Conservation (phyloP, 78 protist genomes). For the Dictyostelium discoideum region DNA sequence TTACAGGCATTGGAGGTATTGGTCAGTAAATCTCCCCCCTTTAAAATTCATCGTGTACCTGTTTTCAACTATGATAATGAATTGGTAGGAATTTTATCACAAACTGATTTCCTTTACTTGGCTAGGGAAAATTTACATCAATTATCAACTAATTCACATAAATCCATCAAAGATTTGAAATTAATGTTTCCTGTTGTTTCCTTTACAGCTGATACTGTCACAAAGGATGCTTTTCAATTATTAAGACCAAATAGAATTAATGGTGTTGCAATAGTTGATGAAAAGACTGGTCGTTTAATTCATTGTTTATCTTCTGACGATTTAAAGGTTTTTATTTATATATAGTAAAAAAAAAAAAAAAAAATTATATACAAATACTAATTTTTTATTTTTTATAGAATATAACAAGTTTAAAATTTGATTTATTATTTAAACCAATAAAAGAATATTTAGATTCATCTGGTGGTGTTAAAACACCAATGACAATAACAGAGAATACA, state of each 20-base stretch:
- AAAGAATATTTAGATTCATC: background rate
- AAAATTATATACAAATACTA: background rate
- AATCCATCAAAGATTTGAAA: constrained; percentile 22
- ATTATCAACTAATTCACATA: background rate
- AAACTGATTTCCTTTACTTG: constrained; percentile 24
- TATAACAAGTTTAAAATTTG: background rate
- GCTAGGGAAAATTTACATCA: constrained; percentile 26
- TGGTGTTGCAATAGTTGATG: constrained; percentile 32
- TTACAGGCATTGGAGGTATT: constrained; percentile 24
- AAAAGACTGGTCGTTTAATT: background rate
- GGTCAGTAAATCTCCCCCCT: constrained; percentile 11
- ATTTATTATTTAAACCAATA: constrained; percentile 25
- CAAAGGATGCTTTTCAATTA: constrained; percentile 20
- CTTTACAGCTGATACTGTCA: background rate
- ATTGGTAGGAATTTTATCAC: constrained; percentile 25
- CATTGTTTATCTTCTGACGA: constrained; percentile 8
- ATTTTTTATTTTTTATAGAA: background rate
- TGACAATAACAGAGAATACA: background rate
- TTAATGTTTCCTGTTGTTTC: constrained; percentile 20
- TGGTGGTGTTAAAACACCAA: background rate
- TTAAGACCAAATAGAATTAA: constrained; percentile 35
- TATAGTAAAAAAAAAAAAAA: background rate
- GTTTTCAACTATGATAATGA: constrained; percentile 11
- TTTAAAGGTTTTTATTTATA: constrained; percentile 16
- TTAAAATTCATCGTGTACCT: constrained; percentile 32